Base-by-base conservation (phyloP, 2,329 filamentous ascomycete genomes). In the Fusarium verrucosum region DNA sequence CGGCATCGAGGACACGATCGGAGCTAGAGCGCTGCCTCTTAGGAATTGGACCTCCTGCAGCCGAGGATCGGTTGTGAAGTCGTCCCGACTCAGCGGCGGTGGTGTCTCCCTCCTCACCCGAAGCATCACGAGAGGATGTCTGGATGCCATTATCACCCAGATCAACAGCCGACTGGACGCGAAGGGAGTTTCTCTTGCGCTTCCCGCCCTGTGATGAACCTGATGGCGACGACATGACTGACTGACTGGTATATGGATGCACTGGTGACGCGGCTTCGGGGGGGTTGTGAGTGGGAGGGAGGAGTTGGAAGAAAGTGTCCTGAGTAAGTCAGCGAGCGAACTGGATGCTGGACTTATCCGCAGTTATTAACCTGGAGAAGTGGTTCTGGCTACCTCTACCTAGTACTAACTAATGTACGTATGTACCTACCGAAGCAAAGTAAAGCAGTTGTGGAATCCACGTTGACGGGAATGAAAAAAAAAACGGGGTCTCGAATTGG, bases 41-140 rank as follows among this genome's bases (percentile, higher is more conserved):
- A 62, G 92, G 86, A 38, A 88, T 88, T 71, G 85, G 82, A 62
- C 81, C 80, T 66, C 78, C 76, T 54, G 75, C 76, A 64, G 82
- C 80, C 37, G 82, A 78, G 76, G 88, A 88, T 74, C 85, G 56
- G 79, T 78, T 76, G 89, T 89, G 77, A 84, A 87, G 85, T 60
- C 81, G 81, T 50, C 77, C 79, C 38, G 83, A 83, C 74, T 89
- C 85, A 61, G 85, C 84, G 49, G 90, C 86, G 16, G 89, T 89
- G 68, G 92, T 91, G 71, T 90, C 89, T 71, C 87, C 89, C 75
- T 94, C 92, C 79, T 96, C 92, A 66, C 85, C 91, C 16, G 92
- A 94, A 60, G 91, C 91, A 80, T 96, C 92, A 74, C 91, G 87
- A 32, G 92, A 94, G 17, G 91, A 92, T 32, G 90, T 87, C 68